phyloP scores from a whole-genome alignment of 306 rosid species.

The Notholithocarpus densiflorus region DNA sequence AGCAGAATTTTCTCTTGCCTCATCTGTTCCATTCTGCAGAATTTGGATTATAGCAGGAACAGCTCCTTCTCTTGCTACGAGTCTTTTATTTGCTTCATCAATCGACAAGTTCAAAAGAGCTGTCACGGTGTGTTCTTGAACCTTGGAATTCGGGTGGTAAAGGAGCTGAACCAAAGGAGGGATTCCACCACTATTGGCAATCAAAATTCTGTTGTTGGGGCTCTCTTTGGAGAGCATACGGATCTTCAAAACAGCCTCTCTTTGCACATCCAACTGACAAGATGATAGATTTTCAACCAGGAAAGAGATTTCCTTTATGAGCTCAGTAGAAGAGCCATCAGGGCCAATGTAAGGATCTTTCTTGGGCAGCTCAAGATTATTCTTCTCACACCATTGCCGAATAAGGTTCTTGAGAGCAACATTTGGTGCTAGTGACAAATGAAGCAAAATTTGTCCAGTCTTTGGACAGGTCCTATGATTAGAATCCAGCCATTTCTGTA shows the following conservation, averaged over 20 bases:
- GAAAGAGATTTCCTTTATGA: constrained; percentile 46
- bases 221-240: constrained; percentile 77
- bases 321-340: constrained; percentile 30
- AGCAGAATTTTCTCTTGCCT: constrained; percentile 83
- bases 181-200: constrained; percentile 73
- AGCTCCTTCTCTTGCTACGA: constrained; percentile 67
- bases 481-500: constrained; percentile 71
- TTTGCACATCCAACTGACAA: constrained; percentile 48
- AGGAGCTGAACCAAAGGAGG: constrained; percentile 63
- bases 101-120: constrained; percentile 78
- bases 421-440: constrained; percentile 51
- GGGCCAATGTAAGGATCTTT: constrained; percentile 27
- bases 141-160: constrained; percentile 60
- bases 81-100: constrained; percentile 69
- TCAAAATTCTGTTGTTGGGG: constrained; percentile 60
- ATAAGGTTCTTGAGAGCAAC: constrained; percentile 59
- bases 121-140: constrained; percentile 80
- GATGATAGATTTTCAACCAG: constrained; percentile 55
- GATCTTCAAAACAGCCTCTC: constrained; percentile 67
- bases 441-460: constrained; percentile 47
- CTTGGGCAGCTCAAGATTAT: constrained; percentile 54
- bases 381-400: constrained; percentile 61
- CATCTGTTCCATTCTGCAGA: constrained; percentile 52
- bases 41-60: constrained; percentile 75
- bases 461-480: constrained; percentile 59